A percentile compares a stretch with the other conserved stretches of the same genome.
phyloP scores from a whole-genome alignment of 768 basidiomycete genomes.

The Chlorophyllum brunneum region DNA sequence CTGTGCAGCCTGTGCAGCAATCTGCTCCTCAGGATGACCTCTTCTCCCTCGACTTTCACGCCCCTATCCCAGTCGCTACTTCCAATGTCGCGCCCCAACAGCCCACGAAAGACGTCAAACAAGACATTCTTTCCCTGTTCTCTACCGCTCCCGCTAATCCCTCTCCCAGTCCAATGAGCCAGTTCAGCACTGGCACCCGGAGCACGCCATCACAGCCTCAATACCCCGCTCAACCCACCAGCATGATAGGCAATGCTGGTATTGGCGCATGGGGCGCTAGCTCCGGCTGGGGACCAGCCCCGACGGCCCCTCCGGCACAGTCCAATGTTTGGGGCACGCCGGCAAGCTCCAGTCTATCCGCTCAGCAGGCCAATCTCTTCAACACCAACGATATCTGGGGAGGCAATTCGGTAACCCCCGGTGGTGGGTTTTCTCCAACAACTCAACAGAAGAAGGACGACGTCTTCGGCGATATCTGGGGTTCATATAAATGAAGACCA shows the following conservation, averaged over 20 bases:
- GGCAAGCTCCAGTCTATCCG: conserved; percentile 14
- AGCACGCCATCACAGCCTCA: conserved; percentile 21
- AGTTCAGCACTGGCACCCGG: conserved; percentile 32
- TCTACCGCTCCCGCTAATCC: conserved; percentile 40
- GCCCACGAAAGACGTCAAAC: conserved; percentile 70
- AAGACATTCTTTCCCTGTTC: conserved; percentile 84
- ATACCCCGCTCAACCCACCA: conserved; percentile 29
- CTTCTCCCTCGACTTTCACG: conserved; percentile 84
- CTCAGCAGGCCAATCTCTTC: conserved; percentile 35
- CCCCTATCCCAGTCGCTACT: conserved; percentile 30
- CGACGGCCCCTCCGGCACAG: conserved; percentile 30
- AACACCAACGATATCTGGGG: conserved; percentile 65
- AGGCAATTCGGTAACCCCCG: conserved; percentile 15
- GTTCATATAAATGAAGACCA: conserved; percentile 64
- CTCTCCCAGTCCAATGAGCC: conserved; percentile 29
- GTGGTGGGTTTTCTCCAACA: neutral
- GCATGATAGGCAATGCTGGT: conserved; percentile 54
- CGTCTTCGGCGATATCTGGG: conserved; percentile 81
- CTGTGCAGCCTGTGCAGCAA: conserved; percentile 20
- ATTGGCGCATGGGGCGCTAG: conserved; percentile 62
- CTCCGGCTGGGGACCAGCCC: conserved; percentile 55
- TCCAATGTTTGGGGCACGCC: conserved; percentile 36
- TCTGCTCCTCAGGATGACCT: conserved; percentile 54
- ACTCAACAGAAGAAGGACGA: conserved; percentile 60
- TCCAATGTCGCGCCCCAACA: conserved; percentile 24